Evolutionary conservation across 768 basidiomycete species (phyloP), one percentile per base, ranked within the genome.

Genomic region (Collybia mongolica): DNA sequence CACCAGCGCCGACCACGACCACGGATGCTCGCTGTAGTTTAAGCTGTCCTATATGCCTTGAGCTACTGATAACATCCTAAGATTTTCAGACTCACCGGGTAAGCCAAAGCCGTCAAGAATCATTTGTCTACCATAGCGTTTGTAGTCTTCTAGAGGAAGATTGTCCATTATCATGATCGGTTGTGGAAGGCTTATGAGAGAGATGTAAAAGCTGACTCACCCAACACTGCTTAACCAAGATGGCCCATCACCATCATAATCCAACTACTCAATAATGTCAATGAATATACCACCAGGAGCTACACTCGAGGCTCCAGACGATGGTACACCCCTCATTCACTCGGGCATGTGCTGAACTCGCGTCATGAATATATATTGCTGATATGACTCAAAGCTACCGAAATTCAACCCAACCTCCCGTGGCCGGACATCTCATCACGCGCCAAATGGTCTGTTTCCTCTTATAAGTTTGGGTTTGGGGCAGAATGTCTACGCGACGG

Each of bases 41-140:
- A 37, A 93, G 65, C 66, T 98, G 96, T 17, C 90, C 96, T 95
- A 59, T 15, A 94, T 90, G 6, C 96, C 80, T 66, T 98, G 46
- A 45, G 32, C 26, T 32, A 42, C 40, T 43, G 59, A 9, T 19
- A 28, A 15, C 11, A 22, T 26, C 3, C 2, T 6, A 43, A 20
- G 29, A 2, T 6, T 44, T 22, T 12, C 11, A 23, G 52, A 23
- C 44, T 52, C 39, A 88, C 95, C 95, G 69, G 82, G 75, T 2
- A 98, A 75, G 7, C 95, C 95, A 63, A 97, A 87, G 15, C 84
- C 87, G 50, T 91, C 83, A 47, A 97, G 70, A 50, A 98, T 93
- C 94, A 99, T 96, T 64, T 99, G 96, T 48, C 97, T 77, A 39
- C 96, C 94, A 83, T 98, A 98, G 49, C 95, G 79, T 59, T 76